Evolutionary conservation across 2,329 filamentous ascomycete species (phyloP).

Genomic region (Botryotinia globosa): DNA sequence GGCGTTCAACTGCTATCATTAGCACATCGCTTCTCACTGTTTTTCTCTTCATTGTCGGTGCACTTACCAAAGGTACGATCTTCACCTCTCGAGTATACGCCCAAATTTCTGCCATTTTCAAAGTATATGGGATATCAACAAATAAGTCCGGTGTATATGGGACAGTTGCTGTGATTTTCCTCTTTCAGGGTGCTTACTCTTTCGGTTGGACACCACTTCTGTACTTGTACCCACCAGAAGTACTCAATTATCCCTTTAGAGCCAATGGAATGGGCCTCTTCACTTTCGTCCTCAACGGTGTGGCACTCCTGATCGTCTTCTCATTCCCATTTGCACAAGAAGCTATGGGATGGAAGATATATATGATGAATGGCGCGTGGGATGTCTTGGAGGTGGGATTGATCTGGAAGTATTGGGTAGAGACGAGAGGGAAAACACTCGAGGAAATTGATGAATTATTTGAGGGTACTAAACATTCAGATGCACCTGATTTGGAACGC

Average conservation of each 20-base stretch:
- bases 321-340: conserved; percentile 44
- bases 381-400: conserved; percentile 20
- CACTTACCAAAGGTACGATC: conserved; percentile 49
- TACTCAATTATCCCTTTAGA: conserved; percentile 49
- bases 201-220: conserved; percentile 51
- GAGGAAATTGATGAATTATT: conserved; percentile 41
- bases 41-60: conserved; percentile 52
- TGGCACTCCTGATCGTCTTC: conserved; percentile 42
- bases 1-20: conserved; percentile 45
- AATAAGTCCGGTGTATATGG: conserved; percentile 41
- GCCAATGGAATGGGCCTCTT: conserved; percentile 47
- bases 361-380: conserved; percentile 44
- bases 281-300: conserved; percentile 35
- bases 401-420: conserved; percentile 36
- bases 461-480: conserved; percentile 31
- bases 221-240: conserved; percentile 49
- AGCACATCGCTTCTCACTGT: conserved; percentile 42
- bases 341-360: conserved; percentile 48
- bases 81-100: conserved; percentile 24
- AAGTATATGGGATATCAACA: conserved; percentile 23
- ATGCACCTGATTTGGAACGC: conserved; percentile 24
- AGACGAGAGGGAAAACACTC: conserved; percentile 41
- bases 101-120: background rate
- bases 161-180: conserved; percentile 48
- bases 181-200: conserved; percentile 51